A percentile compares a stretch with the other conserved stretches of the same genome.
Evolutionary conservation across 768 basidiomycete genomes (phyloP).

Genomic region (Pleurotus cornucopiae): DNA sequence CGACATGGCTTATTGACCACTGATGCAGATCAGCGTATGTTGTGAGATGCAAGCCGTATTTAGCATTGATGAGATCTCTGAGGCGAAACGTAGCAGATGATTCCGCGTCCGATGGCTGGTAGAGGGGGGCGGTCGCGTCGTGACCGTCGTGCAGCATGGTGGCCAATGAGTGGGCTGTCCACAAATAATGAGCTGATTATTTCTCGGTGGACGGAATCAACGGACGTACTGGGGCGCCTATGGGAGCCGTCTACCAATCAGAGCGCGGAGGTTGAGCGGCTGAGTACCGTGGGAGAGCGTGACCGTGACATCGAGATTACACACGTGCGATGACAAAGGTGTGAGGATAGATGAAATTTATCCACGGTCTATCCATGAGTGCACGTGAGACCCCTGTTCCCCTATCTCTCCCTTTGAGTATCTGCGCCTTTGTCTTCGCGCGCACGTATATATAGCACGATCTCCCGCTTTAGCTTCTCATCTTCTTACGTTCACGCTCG

Average conservation of each 20-base stretch:
- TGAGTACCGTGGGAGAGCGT: background rate
- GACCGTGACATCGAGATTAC: background rate
- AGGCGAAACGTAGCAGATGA: slow-evolving; percentile 46
- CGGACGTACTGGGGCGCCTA: too few relatives aligned
- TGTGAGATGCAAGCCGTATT: slow-evolving; percentile 36
- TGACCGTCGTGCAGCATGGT: background rate
- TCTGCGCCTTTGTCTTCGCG: too few relatives aligned
- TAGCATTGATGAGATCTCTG: slow-evolving; percentile 45
- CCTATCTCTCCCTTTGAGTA: too few relatives aligned
- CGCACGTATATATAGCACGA: too few relatives aligned
- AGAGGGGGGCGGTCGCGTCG: slow-evolving; percentile 28
- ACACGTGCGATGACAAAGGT: slow-evolving; percentile 4
- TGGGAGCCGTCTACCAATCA: background rate
- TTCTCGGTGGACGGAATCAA: too few relatives aligned
- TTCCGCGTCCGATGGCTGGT: slow-evolving; percentile 36
- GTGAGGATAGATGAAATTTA: too few relatives aligned
- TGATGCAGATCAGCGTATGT: slow-evolving; percentile 62
- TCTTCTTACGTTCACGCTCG: too few relatives aligned
- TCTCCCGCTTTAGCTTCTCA: too few relatives aligned
- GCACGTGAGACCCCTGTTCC: too few relatives aligned
- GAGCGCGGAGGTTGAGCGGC: slow-evolving; percentile 4
- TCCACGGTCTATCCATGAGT: too few relatives aligned
- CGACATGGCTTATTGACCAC: slow-evolving; percentile 61
- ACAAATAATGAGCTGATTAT: too few relatives aligned
- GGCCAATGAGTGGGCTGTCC: background rate